Base-by-base conservation (phyloP, 2,329 filamentous ascomycete genomes). In the Lasiodiplodia gonubiensis region DNA sequence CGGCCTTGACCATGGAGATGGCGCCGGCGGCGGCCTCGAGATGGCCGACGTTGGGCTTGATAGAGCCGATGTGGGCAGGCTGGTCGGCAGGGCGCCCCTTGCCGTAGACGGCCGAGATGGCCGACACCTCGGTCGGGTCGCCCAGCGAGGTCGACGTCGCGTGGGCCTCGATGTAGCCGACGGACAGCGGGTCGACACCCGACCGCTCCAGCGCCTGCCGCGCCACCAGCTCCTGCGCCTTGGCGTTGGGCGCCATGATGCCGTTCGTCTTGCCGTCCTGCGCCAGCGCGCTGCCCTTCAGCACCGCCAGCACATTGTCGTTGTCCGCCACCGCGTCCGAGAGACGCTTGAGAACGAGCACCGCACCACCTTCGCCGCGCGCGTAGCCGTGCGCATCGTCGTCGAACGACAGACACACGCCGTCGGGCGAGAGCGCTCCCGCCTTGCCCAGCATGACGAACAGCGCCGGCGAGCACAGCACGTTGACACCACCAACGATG, bases 31-130 rank as follows among this genome's bases (percentile, higher is more conserved):
- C 69, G 1, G 71, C 71, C 68, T 79, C 76, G 7, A 70, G 66
- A 68, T 79, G 77, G 12, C 77, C 77, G 12, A 79, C 63, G 30
- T 74, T 76, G 11, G 73, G 66, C 67, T 78, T 78, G 5, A 75
- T 75, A 74, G 53, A 67, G 1, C 76, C 76, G n/a, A 78, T 69
- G 81, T 0, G 82, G 74, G 69, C 85, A 81, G 0, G 75, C 71
- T 67, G 83, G 83, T 25, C 84, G 67, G 85, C 1, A 86, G 77
- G 8, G 86, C 77, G 60, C 2, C 61, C 68, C 25, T 54, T 42
- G 30, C 70, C 70, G 57, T 70, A 71, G 1, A 71, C 69, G 10
- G 53, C 55, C 6, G 69, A 37, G 23, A 74, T 70, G 37, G 71
- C 71, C 18, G 67, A 69, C 25, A 72, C 67, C 49, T 74, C 70